Conservation (phyloP, 1,284 basidiomycete genomes). For the Singerocomus inundabilis region DNA sequence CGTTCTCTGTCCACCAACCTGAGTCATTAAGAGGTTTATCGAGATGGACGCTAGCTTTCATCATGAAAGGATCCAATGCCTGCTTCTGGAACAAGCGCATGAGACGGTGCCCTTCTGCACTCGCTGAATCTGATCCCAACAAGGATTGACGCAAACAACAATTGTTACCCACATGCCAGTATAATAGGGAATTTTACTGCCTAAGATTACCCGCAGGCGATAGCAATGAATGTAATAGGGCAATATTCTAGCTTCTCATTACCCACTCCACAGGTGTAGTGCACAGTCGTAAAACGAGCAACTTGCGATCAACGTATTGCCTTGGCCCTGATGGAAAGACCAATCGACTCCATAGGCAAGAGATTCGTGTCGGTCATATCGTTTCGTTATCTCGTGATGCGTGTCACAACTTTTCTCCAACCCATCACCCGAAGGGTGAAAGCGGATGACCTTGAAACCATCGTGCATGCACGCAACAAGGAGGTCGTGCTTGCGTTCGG, state of each 20-base stretch:
- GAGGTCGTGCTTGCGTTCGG: conserved; percentile 60
- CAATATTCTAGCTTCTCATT: conserved; percentile 5
- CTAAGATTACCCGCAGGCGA: background rate
- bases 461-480: conserved; percentile 97
- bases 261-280: conserved; percentile 80
- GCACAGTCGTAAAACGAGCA: conserved; percentile 97
- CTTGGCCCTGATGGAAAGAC: conserved; percentile 47
- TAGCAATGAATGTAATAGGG: background rate
- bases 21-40: conserved; percentile 68
- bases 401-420: conserved; percentile 9
- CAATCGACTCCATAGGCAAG: conserved; percentile 97
- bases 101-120: conserved; percentile 21
- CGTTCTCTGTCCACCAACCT: conserved; percentile 57
- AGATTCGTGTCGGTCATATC: conserved; percentile 79
- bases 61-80: conserved; percentile 57
- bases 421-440: conserved; percentile 13
- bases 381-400: conserved; percentile 45
- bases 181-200: too few species aligned
- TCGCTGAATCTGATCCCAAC: background rate
- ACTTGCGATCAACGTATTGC: conserved; percentile 68
- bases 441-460: conserved; percentile 81
- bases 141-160: conserved; percentile 5
- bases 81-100: conserved; percentile 47
- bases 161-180: too few species aligned
- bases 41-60: conserved; percentile 63